Evolutionary conservation across 2,329 filamentous ascomycete genomes (phyloP).

Genomic region (Gliomastix tumulicola): DNA sequence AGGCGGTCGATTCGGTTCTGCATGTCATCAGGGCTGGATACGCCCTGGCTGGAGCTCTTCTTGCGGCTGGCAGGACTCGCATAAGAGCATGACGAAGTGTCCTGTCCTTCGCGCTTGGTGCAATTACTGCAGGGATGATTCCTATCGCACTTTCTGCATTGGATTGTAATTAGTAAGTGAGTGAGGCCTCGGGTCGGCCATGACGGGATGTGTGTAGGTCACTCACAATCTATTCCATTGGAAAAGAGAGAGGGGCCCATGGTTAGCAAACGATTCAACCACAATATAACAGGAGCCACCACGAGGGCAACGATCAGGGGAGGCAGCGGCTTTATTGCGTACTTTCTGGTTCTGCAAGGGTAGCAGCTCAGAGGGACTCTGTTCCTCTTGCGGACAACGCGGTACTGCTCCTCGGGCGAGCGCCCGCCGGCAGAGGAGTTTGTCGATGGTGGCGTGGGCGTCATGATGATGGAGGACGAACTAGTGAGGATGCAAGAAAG

Average conservation of each 20-base stretch:
- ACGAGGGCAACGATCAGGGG: conserved; percentile 8
- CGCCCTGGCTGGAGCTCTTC: conserved; percentile 60
- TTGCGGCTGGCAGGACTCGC: conserved; percentile 64
- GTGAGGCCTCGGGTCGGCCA: too few relatives aligned
- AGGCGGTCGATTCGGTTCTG: conserved; percentile 95
- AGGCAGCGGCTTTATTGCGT: too few relatives aligned
- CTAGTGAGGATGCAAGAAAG: too few relatives aligned
- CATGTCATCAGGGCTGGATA: conserved; percentile 81
- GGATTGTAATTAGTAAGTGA: too few relatives aligned
- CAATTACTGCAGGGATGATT: conserved; percentile 91
- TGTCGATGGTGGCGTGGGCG: conserved; percentile 71
- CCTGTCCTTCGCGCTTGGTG: conserved; percentile 79
- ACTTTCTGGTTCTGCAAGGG: conserved; percentile 90
- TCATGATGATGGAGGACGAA: too few relatives aligned
- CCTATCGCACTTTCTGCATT: conserved; percentile 95
- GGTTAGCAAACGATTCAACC: conserved; percentile 19
- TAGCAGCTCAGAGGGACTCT: conserved; percentile 86
- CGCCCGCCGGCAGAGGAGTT: conserved; percentile 68
- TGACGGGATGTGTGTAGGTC: too few relatives aligned
- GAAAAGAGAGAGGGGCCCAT: conserved; percentile 3
- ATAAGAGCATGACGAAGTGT: conserved; percentile 78
- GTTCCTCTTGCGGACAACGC: conserved; percentile 87
- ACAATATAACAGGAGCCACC: conserved; percentile 6
- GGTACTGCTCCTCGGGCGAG: conserved; percentile 80
- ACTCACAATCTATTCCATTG: conserved; percentile 23